Percentiles rank a stretch among this genome's conserved stretches.
These are phyloP conservation scores for Amanita fuliginea DNA, from an alignment of 768 basidiomycete species.

Conservation along the genomic window DNA sequence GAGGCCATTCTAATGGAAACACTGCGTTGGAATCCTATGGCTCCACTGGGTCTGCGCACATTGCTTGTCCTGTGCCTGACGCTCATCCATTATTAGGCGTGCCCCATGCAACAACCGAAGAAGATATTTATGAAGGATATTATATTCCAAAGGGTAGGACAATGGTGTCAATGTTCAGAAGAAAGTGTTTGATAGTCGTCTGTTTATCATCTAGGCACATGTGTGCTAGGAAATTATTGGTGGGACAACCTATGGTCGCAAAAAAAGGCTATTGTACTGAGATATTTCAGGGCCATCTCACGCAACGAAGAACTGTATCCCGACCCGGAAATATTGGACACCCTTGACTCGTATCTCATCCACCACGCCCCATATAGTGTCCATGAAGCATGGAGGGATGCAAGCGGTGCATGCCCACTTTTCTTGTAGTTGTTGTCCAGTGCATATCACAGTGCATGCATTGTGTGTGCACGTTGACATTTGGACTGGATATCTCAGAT, in stretches of 20 bases:
- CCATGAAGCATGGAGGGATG: too few species aligned
- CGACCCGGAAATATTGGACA: constrained; percentile 24
- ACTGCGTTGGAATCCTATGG: constrained; percentile 28
- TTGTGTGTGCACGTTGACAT: too few species aligned
- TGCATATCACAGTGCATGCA: too few species aligned
- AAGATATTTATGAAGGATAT: constrained; percentile 21
- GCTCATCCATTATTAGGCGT: constrained; percentile 15
- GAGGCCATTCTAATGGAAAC: constrained; percentile 33
- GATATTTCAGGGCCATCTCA: constrained; percentile 27
- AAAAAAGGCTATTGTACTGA: not conserved
- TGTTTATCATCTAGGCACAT: constrained; percentile 11
- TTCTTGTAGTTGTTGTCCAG: too few species aligned
- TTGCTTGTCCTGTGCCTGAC: not conserved
- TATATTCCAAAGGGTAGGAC: constrained; percentile 15
- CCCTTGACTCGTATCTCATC: too few species aligned
- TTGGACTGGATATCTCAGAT: too few species aligned
- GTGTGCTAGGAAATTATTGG: constrained; percentile 18
- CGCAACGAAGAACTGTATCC: constrained; percentile 42
- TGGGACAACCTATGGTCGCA: constrained; percentile 5
- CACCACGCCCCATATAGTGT: too few species aligned
- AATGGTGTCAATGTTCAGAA: not conserved
- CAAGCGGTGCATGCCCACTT: too few species aligned
- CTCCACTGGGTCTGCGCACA: constrained; percentile 20
- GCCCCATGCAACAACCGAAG: constrained; percentile 20
- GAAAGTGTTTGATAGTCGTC: too few species aligned